Evolutionary conservation across 2,329 filamentous ascomycete genomes (phyloP).

Genomic region (Tolypocladium ovalisporum): DNA sequence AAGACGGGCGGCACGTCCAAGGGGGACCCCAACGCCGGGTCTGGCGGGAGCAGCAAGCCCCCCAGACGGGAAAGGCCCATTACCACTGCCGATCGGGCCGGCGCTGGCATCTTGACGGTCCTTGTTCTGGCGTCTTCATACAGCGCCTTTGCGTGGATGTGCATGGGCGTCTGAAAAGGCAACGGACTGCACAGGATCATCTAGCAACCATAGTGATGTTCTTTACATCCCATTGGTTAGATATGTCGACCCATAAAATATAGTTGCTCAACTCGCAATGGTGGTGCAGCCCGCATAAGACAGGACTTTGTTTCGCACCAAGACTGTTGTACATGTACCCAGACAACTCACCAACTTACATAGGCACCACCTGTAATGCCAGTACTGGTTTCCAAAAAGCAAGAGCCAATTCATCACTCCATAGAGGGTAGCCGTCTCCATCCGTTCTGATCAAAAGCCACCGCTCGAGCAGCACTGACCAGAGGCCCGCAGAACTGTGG

Average conservation of each 20-base stretch:
- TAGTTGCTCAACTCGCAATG: neutral
- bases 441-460: too few relatives aligned
- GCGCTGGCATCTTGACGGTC: neutral
- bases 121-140: neutral
- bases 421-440: too few relatives aligned
- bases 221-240: neutral
- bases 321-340: too few relatives aligned
- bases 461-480: too few relatives aligned
- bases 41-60: neutral
- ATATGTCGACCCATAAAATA: neutral
- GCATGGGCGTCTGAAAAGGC: neutral
- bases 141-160: neutral
- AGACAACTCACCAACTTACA: too few relatives aligned
- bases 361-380: too few relatives aligned
- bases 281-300: too few relatives aligned
- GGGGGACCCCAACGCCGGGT: neutral
- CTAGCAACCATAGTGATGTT: too few relatives aligned
- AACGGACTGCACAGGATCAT: too few relatives aligned
- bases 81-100: neutral
- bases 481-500: neutral
- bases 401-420: too few relatives aligned
- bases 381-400: too few relatives aligned
- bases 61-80: neutral
- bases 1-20: neutral
- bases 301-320: too few relatives aligned